A percentile compares a stretch with the other conserved stretches of the same genome.
phyloP scores from a whole-genome alignment of 768 basidiomycete genomes.

The Amanita jacksonii region DNA sequence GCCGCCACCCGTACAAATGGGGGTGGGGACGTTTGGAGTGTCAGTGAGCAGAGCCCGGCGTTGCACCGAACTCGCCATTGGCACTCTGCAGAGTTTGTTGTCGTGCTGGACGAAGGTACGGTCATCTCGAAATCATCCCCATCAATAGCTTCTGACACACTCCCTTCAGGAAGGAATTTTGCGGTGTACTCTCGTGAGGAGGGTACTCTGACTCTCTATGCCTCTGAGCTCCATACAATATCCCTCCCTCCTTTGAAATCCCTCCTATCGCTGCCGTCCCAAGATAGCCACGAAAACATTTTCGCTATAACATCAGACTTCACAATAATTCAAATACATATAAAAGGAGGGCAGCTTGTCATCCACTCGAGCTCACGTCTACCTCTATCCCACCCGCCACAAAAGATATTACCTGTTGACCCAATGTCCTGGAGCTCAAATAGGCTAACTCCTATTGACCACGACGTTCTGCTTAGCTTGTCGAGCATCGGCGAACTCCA shows the following conservation, averaged over 20 bases:
- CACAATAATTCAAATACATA: slow-evolving; percentile 48
- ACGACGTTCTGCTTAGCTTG: slow-evolving; percentile 74
- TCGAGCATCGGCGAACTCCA: slow-evolving; percentile 69
- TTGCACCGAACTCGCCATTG: slow-evolving; percentile 43
- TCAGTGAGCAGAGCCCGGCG: slow-evolving; percentile 35
- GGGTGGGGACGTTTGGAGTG: slow-evolving; percentile 56
- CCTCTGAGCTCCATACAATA: slow-evolving; percentile 31
- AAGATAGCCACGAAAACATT: slow-evolving; percentile 42
- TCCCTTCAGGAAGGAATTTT: slow-evolving; percentile 37
- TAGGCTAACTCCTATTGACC: slow-evolving; percentile 32
- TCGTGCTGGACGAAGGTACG: slow-evolving; percentile 61
- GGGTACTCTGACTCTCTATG: slow-evolving; percentile 43
- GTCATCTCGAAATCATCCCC: slow-evolving; percentile 3
- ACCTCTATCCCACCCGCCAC: slow-evolving; percentile 38
- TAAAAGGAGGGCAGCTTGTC: slow-evolving; percentile 27
- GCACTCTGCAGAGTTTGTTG: slow-evolving; percentile 51
- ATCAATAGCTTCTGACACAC: slow-evolving; percentile 1
- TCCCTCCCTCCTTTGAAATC: slow-evolving; percentile 43
- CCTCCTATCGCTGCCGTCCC: slow-evolving; percentile 59
- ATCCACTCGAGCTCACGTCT: slow-evolving; percentile 42
- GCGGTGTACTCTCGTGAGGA: slow-evolving; percentile 48
- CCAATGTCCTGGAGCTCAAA: slow-evolving; percentile 75
- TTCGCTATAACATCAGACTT: slow-evolving; percentile 58
- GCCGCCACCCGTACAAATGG: slow-evolving; percentile 51
- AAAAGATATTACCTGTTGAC: slow-evolving; percentile 68